phyloP scores from a whole-genome alignment of 2,329 filamentous ascomycete species.

The Cercospora berteroae region DNA sequence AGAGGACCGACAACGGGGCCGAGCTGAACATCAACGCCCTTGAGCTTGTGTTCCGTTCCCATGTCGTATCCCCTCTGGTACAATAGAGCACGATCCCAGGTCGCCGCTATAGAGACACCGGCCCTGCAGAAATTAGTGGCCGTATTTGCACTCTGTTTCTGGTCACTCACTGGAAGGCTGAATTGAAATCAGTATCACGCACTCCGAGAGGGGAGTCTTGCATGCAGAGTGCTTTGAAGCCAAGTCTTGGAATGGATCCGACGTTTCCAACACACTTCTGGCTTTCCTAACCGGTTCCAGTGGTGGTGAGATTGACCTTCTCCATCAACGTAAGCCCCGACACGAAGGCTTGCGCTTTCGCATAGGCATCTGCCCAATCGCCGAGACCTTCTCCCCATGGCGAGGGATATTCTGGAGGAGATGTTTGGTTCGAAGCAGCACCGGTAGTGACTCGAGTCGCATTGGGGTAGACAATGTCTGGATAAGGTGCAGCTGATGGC shows the following conservation, averaged over 20 bases:
- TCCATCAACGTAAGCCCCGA: constrained; percentile 40
- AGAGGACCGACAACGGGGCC: constrained; percentile 34
- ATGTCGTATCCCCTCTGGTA: constrained; percentile 36
- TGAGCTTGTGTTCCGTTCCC: constrained; percentile 34
- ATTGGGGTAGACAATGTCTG: not conserved
- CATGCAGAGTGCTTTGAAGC: not conserved
- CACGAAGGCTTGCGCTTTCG: constrained; percentile 41
- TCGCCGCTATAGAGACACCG: constrained; percentile 51
- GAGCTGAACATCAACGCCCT: constrained; percentile 33
- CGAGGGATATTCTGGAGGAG: not conserved
- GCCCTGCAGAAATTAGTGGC: constrained; percentile 38
- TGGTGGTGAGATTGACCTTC: constrained; percentile 49
- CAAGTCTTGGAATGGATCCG: constrained; percentile 41
- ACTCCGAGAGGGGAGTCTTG: constrained; percentile 59
- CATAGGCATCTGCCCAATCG: constrained; percentile 42
- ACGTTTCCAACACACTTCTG: constrained; percentile 56
- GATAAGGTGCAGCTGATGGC: not conserved
- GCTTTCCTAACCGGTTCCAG: constrained; percentile 47
- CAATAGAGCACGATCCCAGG: constrained; percentile 40
- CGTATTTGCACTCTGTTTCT: constrained; percentile 38
- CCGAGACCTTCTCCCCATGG: constrained; percentile 45
- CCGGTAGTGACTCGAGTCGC: not conserved
- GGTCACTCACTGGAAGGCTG: constrained; percentile 42
- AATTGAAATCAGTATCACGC: constrained; percentile 40
- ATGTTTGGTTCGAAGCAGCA: not conserved